These are phyloP conservation scores for Aspergillus jensenii DNA, from an alignment of 2,329 filamentous ascomycete species.

Conservation along the genomic window DNA sequence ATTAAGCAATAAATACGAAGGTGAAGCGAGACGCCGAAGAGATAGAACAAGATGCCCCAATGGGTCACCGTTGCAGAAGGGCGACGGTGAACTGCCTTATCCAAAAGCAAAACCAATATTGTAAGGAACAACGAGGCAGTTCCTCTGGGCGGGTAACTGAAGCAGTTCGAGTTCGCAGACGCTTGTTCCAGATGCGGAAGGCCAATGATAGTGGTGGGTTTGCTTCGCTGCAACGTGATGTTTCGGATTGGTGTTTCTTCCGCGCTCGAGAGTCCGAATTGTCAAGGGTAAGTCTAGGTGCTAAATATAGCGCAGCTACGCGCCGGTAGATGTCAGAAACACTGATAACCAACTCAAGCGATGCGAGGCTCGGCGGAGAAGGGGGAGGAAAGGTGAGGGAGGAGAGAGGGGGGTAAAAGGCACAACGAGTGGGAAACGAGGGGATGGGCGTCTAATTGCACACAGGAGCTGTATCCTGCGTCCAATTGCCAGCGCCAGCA, in stretches of 20 bases:
- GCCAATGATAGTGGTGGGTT: constrained; percentile 16
- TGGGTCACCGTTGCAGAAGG: neutral
- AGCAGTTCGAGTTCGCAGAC: constrained; percentile 5
- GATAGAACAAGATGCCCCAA: constrained; percentile 1
- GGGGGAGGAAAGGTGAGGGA: constrained; percentile 5
- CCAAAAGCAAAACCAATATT: constrained; percentile 8
- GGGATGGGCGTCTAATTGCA: constrained; percentile 13
- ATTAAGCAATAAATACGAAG: constrained; percentile 8
- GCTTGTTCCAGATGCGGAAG: constrained; percentile 5
- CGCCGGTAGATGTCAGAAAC: constrained; percentile 27
- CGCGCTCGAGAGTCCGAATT: constrained; percentile 18
- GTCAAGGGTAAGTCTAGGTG: constrained; percentile 21
- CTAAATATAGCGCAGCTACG: constrained; percentile 35
- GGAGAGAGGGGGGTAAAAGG: constrained; percentile 6
- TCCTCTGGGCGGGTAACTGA: constrained; percentile 15
- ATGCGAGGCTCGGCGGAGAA: constrained; percentile 1
- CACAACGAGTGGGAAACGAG: constrained; percentile 11
- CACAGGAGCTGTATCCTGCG: constrained; percentile 10
- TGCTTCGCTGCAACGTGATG: constrained; percentile 13
- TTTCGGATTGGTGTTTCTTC: constrained; percentile 17
- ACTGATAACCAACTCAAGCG: constrained; percentile 14
- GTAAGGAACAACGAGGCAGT: constrained; percentile 8
- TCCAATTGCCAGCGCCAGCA: constrained; percentile 12
- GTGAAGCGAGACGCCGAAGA: constrained; percentile 10
- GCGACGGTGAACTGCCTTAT: constrained; percentile 2